phyloP scores from a whole-genome alignment of 2,329 filamentous ascomycete species.

The Colletotrichum spaethianum region DNA sequence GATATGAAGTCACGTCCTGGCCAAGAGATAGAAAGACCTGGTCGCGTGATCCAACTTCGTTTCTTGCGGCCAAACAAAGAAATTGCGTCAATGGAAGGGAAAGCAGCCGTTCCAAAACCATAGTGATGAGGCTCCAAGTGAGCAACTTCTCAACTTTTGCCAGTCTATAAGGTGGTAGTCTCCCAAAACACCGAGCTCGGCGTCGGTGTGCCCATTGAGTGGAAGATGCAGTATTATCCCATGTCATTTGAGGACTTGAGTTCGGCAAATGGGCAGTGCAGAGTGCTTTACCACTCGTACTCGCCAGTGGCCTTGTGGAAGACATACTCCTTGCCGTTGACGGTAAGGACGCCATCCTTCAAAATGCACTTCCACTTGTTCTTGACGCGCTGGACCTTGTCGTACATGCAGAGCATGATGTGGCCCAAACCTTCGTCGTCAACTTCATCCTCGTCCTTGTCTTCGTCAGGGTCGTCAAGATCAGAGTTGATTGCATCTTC shows the following conservation, averaged over 20 bases:
- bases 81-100: neutral
- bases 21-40: neutral
- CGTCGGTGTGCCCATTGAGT: neutral
- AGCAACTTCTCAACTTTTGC: neutral
- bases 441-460: constrained; percentile 85
- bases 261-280: neutral
- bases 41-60: constrained; percentile 5
- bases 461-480: constrained; percentile 93
- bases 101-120: neutral
- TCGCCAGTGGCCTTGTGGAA: constrained; percentile 98
- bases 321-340: constrained; percentile 95
- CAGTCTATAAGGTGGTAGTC: constrained; percentile 10
- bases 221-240: no score
- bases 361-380: constrained; percentile 99
- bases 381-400: constrained; percentile 99
- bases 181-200: neutral
- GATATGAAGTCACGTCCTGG: neutral
- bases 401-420: constrained; percentile 99
- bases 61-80: constrained; percentile 3
- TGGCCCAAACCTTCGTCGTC: constrained; percentile 87
- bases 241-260: neutral
- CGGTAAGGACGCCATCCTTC: constrained; percentile 95
- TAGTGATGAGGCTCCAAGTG: neutral
- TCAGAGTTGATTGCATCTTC: constrained; percentile 99
- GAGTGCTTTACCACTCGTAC: constrained; percentile 86